These are phyloP conservation scores for Backusella psychrophila DNA, from an alignment of 192 early-diverging fungal genomes.

Conservation along the genomic window DNA sequence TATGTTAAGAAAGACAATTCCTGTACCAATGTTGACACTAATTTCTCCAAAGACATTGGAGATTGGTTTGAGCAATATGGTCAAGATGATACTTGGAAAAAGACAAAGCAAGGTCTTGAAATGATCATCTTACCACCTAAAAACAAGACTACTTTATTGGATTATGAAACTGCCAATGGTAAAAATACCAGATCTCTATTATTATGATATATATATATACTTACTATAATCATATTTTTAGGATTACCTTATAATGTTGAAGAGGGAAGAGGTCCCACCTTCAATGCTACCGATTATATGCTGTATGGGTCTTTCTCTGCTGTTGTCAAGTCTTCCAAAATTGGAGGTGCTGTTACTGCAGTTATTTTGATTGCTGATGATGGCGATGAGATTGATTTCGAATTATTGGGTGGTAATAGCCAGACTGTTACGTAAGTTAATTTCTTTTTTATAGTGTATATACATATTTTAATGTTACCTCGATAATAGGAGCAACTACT, in stretches of 20 bases:
- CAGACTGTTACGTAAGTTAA: slow-evolving; percentile 16
- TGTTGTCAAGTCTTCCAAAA: slow-evolving; percentile 31
- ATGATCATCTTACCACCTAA: slow-evolving; percentile 10
- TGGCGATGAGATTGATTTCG: slow-evolving; percentile 56
- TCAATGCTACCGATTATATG: slow-evolving; percentile 17
- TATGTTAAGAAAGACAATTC: background rate
- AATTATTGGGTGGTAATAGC: slow-evolving; percentile 38
- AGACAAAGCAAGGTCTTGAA: background rate
- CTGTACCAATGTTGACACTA: background rate
- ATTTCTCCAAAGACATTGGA: background rate
- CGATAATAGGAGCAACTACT: slow-evolving; percentile 24
- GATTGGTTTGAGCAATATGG: background rate
- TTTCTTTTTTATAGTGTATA: background rate
- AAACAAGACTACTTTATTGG: background rate
- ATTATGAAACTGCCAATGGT: background rate
- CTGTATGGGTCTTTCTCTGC: slow-evolving; percentile 42
- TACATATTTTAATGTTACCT: background rate
- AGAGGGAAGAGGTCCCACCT: slow-evolving; percentile 18
- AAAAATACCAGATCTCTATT: background rate
- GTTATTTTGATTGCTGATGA: slow-evolving; percentile 35
- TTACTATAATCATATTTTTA: background rate
- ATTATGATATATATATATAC: background rate
- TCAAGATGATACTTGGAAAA: background rate
- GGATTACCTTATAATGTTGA: slow-evolving; percentile 15
- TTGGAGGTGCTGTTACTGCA: slow-evolving; percentile 39